These are phyloP conservation scores for Microcyclospora tardicrescens DNA, from an alignment of 2,329 filamentous ascomycete species.

Conservation along the genomic window DNA sequence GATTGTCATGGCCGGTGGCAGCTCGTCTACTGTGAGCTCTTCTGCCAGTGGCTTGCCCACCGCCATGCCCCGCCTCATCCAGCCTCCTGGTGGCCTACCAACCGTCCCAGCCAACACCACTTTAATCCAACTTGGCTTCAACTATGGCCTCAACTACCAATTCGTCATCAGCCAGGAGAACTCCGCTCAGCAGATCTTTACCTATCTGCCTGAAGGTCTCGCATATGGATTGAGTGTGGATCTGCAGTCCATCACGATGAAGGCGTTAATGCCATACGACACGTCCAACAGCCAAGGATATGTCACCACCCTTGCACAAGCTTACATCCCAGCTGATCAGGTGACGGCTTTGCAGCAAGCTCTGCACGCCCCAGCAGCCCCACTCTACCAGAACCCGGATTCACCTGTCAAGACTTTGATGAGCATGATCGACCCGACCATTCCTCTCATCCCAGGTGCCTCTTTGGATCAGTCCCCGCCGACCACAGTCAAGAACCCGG, in stretches of 20 bases:
- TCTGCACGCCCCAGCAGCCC: conserved; percentile 57
- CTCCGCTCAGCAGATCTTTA: conserved; percentile 75
- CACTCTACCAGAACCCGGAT: conserved; percentile 59
- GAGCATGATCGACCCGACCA: conserved; percentile 68
- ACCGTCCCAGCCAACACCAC: conserved; percentile 48
- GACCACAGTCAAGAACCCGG: conserved; percentile 29
- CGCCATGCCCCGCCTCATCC: conserved; percentile 60
- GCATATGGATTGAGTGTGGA: conserved; percentile 46
- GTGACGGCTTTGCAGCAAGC: conserved; percentile 50
- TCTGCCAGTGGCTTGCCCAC: conserved; percentile 47
- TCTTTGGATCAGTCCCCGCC: conserved; percentile 28
- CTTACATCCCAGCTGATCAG: conserved; percentile 33
- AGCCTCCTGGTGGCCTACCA: conserved; percentile 49
- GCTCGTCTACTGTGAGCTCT: conserved; percentile 28
- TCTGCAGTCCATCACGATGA: conserved; percentile 47
- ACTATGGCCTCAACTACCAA: conserved; percentile 64
- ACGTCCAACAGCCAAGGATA: conserved; percentile 57
- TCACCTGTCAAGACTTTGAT: conserved; percentile 60
- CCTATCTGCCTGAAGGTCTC: conserved; percentile 59
- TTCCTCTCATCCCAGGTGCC: conserved; percentile 49
- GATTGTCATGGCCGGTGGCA: neutral
- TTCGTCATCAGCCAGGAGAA: conserved; percentile 62
- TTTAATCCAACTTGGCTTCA: conserved; percentile 75
- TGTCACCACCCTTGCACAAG: conserved; percentile 61
- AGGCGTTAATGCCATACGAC: conserved; percentile 62